Percentiles rank a stretch among this genome's conserved stretches.
Evolutionary conservation across 306 rosid species (phyloP).

Genomic region (Begonia masoniana): DNA sequence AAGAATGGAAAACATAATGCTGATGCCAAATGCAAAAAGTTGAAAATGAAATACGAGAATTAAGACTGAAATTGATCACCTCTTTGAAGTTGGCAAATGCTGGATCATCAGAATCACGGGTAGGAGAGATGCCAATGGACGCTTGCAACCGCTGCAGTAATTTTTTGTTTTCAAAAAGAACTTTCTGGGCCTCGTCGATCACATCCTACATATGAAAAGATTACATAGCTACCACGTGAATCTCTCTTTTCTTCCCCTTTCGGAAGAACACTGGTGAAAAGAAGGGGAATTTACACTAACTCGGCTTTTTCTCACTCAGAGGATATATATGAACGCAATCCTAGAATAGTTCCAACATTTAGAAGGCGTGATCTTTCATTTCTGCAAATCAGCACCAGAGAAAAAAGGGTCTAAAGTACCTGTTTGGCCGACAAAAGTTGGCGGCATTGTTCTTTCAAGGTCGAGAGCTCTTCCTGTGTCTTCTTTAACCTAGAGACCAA

Average conservation of each 20-base stretch:
- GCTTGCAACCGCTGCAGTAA: slow-evolving; percentile 57
- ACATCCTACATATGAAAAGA: slow-evolving; percentile 44
- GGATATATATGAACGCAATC: too few relatives aligned
- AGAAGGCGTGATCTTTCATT: slow-evolving; percentile 2
- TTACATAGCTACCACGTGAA: not conserved
- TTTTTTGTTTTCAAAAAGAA: slow-evolving; percentile 63
- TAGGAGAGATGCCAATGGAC: slow-evolving; percentile 32
- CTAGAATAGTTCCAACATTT: not conserved
- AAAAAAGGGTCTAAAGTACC: slow-evolving; percentile 17
- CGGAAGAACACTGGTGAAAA: too few relatives aligned
- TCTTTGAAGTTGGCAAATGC: slow-evolving; percentile 69
- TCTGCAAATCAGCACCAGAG: not conserved
- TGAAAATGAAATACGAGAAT: too few relatives aligned
- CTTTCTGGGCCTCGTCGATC: slow-evolving; percentile 70
- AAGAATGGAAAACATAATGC: too few relatives aligned
- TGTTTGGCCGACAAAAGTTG: slow-evolving; percentile 78
- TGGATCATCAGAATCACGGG: slow-evolving; percentile 33
- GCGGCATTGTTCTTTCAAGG: slow-evolving; percentile 64
- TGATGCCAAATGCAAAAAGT: too few relatives aligned
- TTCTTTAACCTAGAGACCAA: slow-evolving; percentile 68
- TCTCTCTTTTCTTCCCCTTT: not conserved
- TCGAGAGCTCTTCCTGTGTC: slow-evolving; percentile 52
- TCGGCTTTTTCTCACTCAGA: too few relatives aligned
- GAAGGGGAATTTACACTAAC: too few relatives aligned
- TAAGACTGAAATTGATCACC: slow-evolving; percentile 19